Evolutionary conservation across 2,329 filamentous ascomycete genomes (phyloP).

Genomic region (Microdochium paspali): DNA sequence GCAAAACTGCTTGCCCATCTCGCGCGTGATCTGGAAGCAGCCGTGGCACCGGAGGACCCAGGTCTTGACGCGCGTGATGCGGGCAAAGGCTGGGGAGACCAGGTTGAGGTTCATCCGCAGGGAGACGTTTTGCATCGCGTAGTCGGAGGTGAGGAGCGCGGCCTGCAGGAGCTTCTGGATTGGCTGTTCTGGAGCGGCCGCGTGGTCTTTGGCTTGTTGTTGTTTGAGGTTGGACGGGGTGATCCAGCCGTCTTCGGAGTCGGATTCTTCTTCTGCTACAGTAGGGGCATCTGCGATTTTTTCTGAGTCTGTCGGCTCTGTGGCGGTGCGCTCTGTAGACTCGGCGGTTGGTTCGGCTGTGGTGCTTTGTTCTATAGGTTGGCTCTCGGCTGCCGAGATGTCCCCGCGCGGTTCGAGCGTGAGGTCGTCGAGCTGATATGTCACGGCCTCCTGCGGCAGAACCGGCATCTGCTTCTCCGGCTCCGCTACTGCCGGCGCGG

Average conservation of each 20-base stretch:
- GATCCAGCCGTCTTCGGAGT: constrained; percentile 71
- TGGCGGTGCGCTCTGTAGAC: not conserved
- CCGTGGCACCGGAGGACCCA: constrained; percentile 90
- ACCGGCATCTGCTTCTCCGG: constrained; percentile 1
- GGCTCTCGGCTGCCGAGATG: not conserved
- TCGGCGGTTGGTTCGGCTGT: not conserved
- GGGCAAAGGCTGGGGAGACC: constrained; percentile 66
- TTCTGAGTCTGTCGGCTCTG: not conserved
- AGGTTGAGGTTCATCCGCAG: constrained; percentile 92
- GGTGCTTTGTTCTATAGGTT: not conserved
- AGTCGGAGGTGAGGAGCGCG: constrained; percentile 90
- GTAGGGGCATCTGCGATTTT: constrained; percentile 4
- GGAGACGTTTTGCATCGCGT: constrained; percentile 94
- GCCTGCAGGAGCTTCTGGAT: constrained; percentile 65
- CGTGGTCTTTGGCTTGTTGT: constrained; percentile 60
- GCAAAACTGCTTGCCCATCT: constrained; percentile 88
- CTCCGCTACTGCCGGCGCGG: constrained; percentile 2
- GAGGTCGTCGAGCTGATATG: not conserved
- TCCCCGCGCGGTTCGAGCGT: not conserved
- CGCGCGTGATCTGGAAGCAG: constrained; percentile 76
- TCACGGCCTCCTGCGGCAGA: constrained; percentile 2
- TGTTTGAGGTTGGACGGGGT: constrained; percentile 87
- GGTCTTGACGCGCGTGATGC: constrained; percentile 77
- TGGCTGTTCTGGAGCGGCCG: constrained; percentile 35
- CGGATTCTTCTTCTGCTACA: constrained; percentile 31